These are phyloP conservation scores for Aplosporella prunicola DNA, from an alignment of 2,329 filamentous ascomycete genomes.

Conservation along the genomic window DNA sequence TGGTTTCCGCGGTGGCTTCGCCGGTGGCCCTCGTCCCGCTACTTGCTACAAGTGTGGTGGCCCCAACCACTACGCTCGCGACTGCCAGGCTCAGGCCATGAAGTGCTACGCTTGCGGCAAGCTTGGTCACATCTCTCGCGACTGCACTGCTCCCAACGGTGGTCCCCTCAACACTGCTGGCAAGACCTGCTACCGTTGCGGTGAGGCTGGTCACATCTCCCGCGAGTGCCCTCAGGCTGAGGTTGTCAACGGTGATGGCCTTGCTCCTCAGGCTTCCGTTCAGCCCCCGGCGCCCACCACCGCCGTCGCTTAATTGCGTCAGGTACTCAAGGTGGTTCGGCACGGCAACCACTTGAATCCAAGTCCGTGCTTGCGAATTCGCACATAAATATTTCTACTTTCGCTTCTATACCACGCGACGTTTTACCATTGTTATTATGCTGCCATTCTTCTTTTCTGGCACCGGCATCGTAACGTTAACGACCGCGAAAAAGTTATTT, in stretches of 20 bases:
- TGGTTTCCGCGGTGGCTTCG: constrained; percentile 63
- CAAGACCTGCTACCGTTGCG: constrained; percentile 98
- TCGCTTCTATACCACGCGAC: constrained; percentile 12
- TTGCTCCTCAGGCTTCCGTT: constrained; percentile 25
- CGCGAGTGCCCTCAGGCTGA: constrained; percentile 82
- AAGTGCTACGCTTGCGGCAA: constrained; percentile 98
- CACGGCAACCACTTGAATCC: constrained; percentile 1
- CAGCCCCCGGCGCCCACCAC: constrained; percentile 34
- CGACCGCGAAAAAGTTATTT: constrained; percentile 16
- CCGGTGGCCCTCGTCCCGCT: constrained; percentile 55
- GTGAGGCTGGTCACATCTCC: constrained; percentile 91
- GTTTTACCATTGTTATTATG: constrained; percentile 10
- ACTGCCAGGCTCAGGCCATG: constrained; percentile 97
- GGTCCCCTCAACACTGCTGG: constrained; percentile 90
- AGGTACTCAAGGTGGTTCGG: constrained; percentile 10
- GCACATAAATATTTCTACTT: constrained; percentile 10
- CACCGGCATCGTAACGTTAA: constrained; percentile 14
- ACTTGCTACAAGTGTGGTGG: constrained; percentile 66
- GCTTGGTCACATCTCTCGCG: constrained; percentile 83
- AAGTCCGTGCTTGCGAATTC: constrained; percentile 2
- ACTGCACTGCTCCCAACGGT: constrained; percentile 95
- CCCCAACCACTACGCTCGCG: constrained; percentile 95
- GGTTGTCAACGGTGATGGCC: constrained; percentile 35
- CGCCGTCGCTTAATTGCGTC: constrained; percentile 25
- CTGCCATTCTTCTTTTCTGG: constrained; percentile 13